Percentiles rank a stretch among this genome's conserved stretches.
phyloP scores from a whole-genome alignment of 2,329 filamentous ascomycete species.

The Hortaea werneckii region DNA sequence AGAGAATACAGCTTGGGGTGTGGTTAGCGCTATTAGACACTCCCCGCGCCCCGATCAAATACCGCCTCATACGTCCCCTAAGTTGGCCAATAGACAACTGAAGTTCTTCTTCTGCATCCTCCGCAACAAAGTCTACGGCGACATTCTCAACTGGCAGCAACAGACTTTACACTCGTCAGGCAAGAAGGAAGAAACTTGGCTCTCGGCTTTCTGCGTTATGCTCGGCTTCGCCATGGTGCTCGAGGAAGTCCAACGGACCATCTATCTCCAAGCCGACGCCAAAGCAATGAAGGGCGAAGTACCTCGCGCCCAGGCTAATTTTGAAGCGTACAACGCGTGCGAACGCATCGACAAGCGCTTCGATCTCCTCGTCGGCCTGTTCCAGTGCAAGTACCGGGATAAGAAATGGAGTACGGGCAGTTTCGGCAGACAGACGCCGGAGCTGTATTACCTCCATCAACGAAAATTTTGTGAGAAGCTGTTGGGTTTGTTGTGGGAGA shows the following conservation, averaged over 20 bases:
- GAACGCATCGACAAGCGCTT: constrained; percentile 36
- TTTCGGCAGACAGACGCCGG: constrained; percentile 29
- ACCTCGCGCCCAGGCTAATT: constrained; percentile 12
- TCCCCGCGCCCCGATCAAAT: constrained; percentile 10
- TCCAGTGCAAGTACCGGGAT: constrained; percentile 39
- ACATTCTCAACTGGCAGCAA: constrained; percentile 37
- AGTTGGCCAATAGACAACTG: constrained; percentile 39
- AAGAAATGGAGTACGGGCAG: constrained; percentile 29
- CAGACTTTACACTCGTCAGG: constrained; percentile 33
- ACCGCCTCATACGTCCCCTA: constrained; percentile 24
- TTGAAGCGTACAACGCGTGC: constrained; percentile 30
- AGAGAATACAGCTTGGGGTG: constrained; percentile 24
- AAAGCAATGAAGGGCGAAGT: constrained; percentile 23
- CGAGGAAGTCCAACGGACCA: constrained; percentile 38
- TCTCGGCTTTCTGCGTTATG: constrained; percentile 36
- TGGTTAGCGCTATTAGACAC: constrained; percentile 31
- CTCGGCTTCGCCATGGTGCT: constrained; percentile 39
- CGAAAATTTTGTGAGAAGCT: constrained; percentile 29
- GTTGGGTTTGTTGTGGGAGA: constrained; percentile 30
- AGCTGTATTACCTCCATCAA: constrained; percentile 19
- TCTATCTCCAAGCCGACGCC: constrained; percentile 34
- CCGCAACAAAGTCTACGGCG: constrained; percentile 31
- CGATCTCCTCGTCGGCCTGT: constrained; percentile 35
- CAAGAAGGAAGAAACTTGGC: constrained; percentile 34
- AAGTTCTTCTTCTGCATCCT: constrained; percentile 40